Conservation (phyloP, 2,329 filamentous ascomycete genomes). For the Aciculosporium take region DNA sequence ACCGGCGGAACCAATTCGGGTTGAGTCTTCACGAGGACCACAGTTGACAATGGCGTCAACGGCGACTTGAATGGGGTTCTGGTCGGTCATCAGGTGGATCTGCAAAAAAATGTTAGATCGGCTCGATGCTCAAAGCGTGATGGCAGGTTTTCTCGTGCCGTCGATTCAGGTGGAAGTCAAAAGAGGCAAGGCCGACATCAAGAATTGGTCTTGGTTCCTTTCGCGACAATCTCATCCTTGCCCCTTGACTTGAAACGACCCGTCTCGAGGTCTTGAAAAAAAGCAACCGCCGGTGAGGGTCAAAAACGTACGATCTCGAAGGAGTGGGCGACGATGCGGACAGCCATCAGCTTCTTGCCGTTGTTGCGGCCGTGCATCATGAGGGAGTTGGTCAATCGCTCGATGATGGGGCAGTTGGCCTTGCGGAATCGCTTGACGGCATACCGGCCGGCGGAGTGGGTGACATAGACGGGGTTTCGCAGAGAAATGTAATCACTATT, state of each 20-base stretch:
- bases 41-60: constrained; percentile 99
- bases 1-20: constrained; percentile 97
- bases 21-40: constrained; percentile 98
- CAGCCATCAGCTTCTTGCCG: constrained; percentile 99
- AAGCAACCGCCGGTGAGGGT: not conserved
- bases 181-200: not conserved
- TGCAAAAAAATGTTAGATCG: constrained; percentile 25
- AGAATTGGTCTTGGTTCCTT: not conserved
- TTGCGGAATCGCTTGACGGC: constrained; percentile 99
- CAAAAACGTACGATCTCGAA: constrained; percentile 87
- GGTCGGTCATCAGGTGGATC: constrained; percentile 99
- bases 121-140: not conserved
- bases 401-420: constrained; percentile 99
- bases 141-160: not conserved
- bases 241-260: not conserved
- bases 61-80: constrained; percentile 99
- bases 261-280: not conserved
- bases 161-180: not conserved
- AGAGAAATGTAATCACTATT: constrained; percentile 98
- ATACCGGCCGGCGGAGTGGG: constrained; percentile 97
- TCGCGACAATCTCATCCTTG: not conserved
- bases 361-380: constrained; percentile 99
- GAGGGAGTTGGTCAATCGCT: constrained; percentile 99
- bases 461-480: constrained; percentile 96
- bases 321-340: constrained; percentile 95